Base-by-base conservation (phyloP, 768 basidiomycete genomes). In the Mycena latifolia region DNA sequence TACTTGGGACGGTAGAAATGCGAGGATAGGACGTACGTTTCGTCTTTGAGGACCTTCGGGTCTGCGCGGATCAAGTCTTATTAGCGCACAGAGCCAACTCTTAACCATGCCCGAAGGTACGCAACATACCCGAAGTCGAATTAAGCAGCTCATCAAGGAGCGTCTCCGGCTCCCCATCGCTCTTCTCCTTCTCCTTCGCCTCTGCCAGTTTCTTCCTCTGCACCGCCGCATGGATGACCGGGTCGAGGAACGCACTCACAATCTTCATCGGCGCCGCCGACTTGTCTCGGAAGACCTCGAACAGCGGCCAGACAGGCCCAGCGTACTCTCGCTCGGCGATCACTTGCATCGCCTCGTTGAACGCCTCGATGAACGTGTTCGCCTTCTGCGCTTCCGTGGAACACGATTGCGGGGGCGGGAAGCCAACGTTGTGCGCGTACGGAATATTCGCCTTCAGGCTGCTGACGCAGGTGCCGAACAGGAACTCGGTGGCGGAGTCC, bases 401-500 rank as follows among this genome's bases (percentile, higher is more conserved):
- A 50, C 10, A 39, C 41, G 66, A 56, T 63, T 69, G 39, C 60
- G 46, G 39, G 68, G 69, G 37, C 62, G 69, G n/a, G 69, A 69
- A 27, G 72, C 65, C 5, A 77, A 75, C 65, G 55, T 76, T 68
- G 54, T 75, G 56, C 2, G 87, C 85, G 67, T 87, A 86, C 4
- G 86, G 81, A 5, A 89, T 78, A 10, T 79, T 81, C 0, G 80
- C 84, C 2, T 78, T 77, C 24, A 88, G 84, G 5, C 84, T 84
- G 53, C 75, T 71, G 24, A 87, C 82, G 55, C 82, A 78, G 37
- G 82, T 73, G 33, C 82, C 84, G 63, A 89, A 88, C 28, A 89
- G 81, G 67, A 88, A 89, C 50, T 88, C 86, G 0, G 87, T 84
- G 2, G 86, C 88, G 0, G 86, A 85, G 73, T 89, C 88, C 59